Evolutionary conservation across 2,329 filamentous ascomycete genomes (phyloP).

Genomic region (Leptosphaerulina australis): DNA sequence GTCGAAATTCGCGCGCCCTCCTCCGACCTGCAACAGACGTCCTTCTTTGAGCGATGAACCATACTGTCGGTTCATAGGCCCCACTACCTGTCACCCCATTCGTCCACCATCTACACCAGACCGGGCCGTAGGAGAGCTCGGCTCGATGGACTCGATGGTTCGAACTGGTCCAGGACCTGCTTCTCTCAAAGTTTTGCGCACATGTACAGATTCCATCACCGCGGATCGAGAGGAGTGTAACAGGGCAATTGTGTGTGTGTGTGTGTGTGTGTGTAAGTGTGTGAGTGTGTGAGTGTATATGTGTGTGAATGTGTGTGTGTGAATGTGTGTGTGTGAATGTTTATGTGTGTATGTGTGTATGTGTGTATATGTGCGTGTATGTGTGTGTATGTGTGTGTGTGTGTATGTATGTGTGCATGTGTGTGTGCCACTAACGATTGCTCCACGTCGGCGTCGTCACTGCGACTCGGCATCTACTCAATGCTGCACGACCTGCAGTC

Average conservation of each 20-base stretch:
- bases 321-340: no score
- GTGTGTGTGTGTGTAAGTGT: no score
- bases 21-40: background rate
- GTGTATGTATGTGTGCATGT: no score
- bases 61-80: background rate
- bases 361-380: no score
- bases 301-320: no score
- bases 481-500: background rate
- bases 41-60: background rate
- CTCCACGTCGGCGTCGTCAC: background rate
- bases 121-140: slow-evolving; percentile 13
- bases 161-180: slow-evolving; percentile 1
- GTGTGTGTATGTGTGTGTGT: no score
- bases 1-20: slow-evolving; percentile 3
- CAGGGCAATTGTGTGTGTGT: background rate
- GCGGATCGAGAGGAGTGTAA: slow-evolving; percentile 6
- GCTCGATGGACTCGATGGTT: slow-evolving; percentile 9
- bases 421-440: slow-evolving; percentile 1
- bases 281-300: no score
- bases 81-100: slow-evolving; percentile 5
- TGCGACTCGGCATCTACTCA: no score
- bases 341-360: no score
- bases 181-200: background rate
- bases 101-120: slow-evolving; percentile 2
- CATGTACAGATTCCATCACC: slow-evolving; percentile 2